These are phyloP conservation scores for Pseudozyma sp. DNA, from an alignment of 1,284 basidiomycete species.

Conservation along the genomic window DNA sequence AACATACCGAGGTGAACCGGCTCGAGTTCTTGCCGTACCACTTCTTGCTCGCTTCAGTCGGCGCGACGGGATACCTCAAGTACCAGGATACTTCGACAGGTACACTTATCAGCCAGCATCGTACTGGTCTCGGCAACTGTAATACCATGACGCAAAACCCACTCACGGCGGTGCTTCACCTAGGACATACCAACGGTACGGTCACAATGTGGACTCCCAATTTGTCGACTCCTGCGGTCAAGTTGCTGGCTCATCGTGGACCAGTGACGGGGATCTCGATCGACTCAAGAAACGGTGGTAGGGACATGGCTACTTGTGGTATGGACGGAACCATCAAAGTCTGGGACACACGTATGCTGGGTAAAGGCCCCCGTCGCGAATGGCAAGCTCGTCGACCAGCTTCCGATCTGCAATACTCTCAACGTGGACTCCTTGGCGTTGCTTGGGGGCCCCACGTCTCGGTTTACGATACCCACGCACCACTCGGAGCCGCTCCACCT, in stretches of 20 bases:
- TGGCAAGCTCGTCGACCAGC: conserved; percentile 77
- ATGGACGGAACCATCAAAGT: conserved; percentile 88
- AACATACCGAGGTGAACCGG: conserved; percentile 88
- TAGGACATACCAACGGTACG: conserved; percentile 82
- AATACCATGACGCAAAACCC: conserved; percentile 89
- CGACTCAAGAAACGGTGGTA: conserved; percentile 79
- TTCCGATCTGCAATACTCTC: conserved; percentile 71
- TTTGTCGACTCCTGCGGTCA: conserved; percentile 87
- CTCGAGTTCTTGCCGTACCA: conserved; percentile 96
- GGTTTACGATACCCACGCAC: conserved; percentile 71
- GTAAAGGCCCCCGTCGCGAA: conserved; percentile 79
- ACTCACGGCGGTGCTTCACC: conserved; percentile 88
- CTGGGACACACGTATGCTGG: conserved; percentile 97
- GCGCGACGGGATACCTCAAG: conserved; percentile 88
- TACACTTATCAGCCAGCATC: conserved; percentile 84
- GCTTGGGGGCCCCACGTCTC: conserved; percentile 82
- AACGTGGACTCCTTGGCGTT: conserved; percentile 84
- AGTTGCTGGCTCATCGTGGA: conserved; percentile 88
- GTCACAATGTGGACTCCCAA: conserved; percentile 98
- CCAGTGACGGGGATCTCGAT: conserved; percentile 85
- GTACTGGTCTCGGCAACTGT: conserved; percentile 78
- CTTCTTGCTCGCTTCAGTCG: conserved; percentile 88
- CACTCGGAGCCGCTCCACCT: conserved; percentile 72
- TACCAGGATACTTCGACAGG: conserved; percentile 98
- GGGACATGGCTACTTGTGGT: conserved; percentile 91